Evolutionary conservation across 2,329 filamentous ascomycete genomes (phyloP), one percentile per base, ranked within the genome.

Genomic region (Ophiocordyceps australis): DNA sequence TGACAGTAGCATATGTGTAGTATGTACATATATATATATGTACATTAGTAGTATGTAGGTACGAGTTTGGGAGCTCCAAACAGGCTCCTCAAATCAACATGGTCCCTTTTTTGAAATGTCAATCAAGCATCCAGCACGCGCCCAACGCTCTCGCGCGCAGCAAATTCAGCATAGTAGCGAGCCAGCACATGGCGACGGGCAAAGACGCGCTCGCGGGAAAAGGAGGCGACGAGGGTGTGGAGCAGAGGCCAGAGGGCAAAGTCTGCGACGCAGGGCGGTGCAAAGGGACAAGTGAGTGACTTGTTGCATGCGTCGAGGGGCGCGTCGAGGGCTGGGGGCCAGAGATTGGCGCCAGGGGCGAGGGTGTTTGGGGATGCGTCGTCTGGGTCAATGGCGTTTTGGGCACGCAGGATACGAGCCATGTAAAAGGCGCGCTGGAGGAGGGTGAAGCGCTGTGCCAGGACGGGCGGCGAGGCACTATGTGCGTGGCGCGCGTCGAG

Each of bases 191-290:
- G 33, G 10, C 46, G 30, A 2, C 46, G 43, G 5, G 36, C 35
- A 5, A 60, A 37, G 0, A 35, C 30, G 11, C 12, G 35, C 2
- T 41, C 44, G 4, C 38, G 22, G 2, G 46, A 52, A 28, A 41
- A 41, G 13, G 47, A 43, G 10, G 42, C 32, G 7, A 52, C 40
- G 13, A 68, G 48, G 17, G 51, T 50, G 30, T 65, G 45, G 30
- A 74, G 35, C 10, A 67, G 50, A 1, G 68, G 65, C 60, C 62
- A 70, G 4, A 70, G 39, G 1, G 62, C 63, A 38, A 59, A 73
- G 40, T 74, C 68, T 0, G 58, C 57, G 3, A 71, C 38, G 3
- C 51, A 49, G 1, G 56, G 36, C 1, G 30, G 33, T 4, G 39
- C 29, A 1, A 58, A 62, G 0, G 58, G 56, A 13, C 25, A 24